Evolutionary conservation across 2,329 filamentous ascomycete genomes (phyloP), one percentile per base, ranked within the genome.

Genomic region (Mycosphaerella sp.): DNA sequence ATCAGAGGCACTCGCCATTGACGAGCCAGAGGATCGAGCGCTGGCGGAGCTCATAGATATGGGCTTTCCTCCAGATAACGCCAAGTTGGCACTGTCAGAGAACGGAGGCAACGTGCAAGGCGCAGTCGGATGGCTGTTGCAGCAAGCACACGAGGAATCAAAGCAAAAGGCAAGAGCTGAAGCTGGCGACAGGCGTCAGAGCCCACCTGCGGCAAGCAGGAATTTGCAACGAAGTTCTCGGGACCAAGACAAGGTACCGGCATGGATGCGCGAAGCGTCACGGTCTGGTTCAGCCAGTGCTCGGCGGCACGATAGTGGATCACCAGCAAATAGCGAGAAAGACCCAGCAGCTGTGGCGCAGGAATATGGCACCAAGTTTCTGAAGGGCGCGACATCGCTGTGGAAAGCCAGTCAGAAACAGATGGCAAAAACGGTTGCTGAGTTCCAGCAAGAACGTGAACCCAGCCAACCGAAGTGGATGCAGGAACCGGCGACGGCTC

Each of bases 331-430:
- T 43, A 75, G 75, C 8, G 86, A 89, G 1, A 82, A 77, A 47
- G 91, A 96, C 61, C 77, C 95, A 50, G 76, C 87, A 13, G 89
- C 91, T 64, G 79, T 85, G 39, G 91, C 91, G 2, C 82, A 88
- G 5, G 86, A 90, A 30, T 77, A 97, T 64, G 87, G 93, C 0
- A 88, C 75, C 40, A 94, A 79, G 55, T 71, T 98, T 10, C 83
- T 97, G 68, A 98, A 98, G 68, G 93, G 90, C 2, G 93, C 93
- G 1, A 95, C 94, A 59, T 91, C 88, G 0, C 72, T 97, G 0
- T 98, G 93, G 93, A 98, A 95, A 67, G 87, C 86, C 2, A 84
- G 91, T 0, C 88, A 90, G 65, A 98, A 95, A 70, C 90, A 88
- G 66, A 80, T 97, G 52, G 89, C 95, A 63, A 89, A 93, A 69